These are phyloP conservation scores for Buxus sempervirens DNA, from an alignment of 164 flowering plant species.

Conservation along the genomic window DNA sequence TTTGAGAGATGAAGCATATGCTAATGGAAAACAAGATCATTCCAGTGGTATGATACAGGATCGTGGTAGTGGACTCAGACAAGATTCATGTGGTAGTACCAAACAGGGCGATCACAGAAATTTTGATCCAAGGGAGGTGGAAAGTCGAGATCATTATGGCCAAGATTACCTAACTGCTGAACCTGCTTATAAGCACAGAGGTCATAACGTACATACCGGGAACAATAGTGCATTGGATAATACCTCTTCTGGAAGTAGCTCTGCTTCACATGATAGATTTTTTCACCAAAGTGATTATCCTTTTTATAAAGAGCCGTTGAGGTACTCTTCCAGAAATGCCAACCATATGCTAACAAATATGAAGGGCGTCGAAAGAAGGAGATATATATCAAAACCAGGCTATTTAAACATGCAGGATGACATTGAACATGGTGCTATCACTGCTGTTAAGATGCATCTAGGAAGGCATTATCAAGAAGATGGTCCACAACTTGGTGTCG, in stretches of 20 bases:
- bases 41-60: slow-evolving; percentile 80
- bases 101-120: slow-evolving; percentile 59
- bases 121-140: slow-evolving; percentile 68
- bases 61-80: slow-evolving; percentile 71
- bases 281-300: slow-evolving; percentile 29
- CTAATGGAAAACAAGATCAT: slow-evolving; percentile 64
- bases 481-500: slow-evolving; percentile 82
- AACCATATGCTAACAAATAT: slow-evolving; percentile 16
- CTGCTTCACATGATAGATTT: slow-evolving; percentile 44
- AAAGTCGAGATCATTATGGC: slow-evolving; percentile 56
- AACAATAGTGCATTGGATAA: slow-evolving; percentile 33
- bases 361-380: slow-evolving; percentile 24
- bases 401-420: slow-evolving; percentile 70
- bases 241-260: slow-evolving; percentile 79
- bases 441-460: slow-evolving; percentile 77
- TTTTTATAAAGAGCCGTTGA: slow-evolving; percentile 29
- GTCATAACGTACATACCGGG: slow-evolving; percentile 19
- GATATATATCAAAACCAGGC: slow-evolving; percentile 55
- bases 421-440: slow-evolving; percentile 70
- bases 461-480: slow-evolving; percentile 70
- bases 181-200: slow-evolving; percentile 28
- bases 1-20: slow-evolving; percentile 39
- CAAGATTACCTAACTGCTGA: slow-evolving; percentile 36
- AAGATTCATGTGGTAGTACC: slow-evolving; percentile 95
- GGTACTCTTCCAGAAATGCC: slow-evolving; percentile 29